These are phyloP conservation scores for Candida dendrica DNA, from an alignment of 805 yeast species.

Conservation along the genomic window DNA sequence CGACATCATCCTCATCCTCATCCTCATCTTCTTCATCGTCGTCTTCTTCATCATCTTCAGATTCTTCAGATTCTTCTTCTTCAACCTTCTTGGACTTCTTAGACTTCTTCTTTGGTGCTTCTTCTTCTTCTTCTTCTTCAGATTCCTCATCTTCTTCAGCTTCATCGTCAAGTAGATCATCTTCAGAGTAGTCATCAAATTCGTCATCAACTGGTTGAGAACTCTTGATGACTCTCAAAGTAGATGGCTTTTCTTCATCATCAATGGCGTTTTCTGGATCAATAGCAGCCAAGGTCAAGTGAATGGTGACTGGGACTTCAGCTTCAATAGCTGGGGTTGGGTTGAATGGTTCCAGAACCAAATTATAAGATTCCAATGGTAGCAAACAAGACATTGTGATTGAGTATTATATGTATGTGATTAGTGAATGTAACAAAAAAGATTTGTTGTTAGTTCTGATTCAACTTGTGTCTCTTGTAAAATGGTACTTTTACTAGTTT, in stretches of 20 bases:
- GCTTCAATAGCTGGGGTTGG: slow-evolving; percentile 84
- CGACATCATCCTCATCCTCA: slow-evolving; percentile 67
- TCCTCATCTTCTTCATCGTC: slow-evolving; percentile 52
- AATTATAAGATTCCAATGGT: slow-evolving; percentile 82
- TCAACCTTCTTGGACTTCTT: slow-evolving; percentile 36
- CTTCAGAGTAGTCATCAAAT: slow-evolving; percentile 41
- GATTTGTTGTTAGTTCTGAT: neutral
- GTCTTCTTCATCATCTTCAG: slow-evolving; percentile 39
- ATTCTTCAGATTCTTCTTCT: slow-evolving; percentile 42
- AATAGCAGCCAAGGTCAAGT: slow-evolving; percentile 90
- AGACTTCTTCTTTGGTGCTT: slow-evolving; percentile 24
- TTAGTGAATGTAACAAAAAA: neutral
- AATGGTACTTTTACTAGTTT: neutral
- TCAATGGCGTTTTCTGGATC: slow-evolving; percentile 80
- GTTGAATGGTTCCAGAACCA: slow-evolving; percentile 78
- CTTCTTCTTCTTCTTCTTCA: slow-evolving; percentile 24
- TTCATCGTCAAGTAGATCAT: slow-evolving; percentile 32
- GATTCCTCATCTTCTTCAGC: slow-evolving; percentile 25
- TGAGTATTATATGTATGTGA: neutral
- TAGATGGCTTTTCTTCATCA: slow-evolving; percentile 75
- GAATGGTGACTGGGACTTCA: slow-evolving; percentile 83
- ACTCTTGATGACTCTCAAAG: slow-evolving; percentile 76
- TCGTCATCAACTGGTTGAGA: slow-evolving; percentile 42
- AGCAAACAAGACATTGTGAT: slow-evolving; percentile 56
- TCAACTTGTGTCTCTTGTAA: neutral